phyloP scores from a whole-genome alignment of 1,139 yeast species.

The Geotrichum europaeum region DNA sequence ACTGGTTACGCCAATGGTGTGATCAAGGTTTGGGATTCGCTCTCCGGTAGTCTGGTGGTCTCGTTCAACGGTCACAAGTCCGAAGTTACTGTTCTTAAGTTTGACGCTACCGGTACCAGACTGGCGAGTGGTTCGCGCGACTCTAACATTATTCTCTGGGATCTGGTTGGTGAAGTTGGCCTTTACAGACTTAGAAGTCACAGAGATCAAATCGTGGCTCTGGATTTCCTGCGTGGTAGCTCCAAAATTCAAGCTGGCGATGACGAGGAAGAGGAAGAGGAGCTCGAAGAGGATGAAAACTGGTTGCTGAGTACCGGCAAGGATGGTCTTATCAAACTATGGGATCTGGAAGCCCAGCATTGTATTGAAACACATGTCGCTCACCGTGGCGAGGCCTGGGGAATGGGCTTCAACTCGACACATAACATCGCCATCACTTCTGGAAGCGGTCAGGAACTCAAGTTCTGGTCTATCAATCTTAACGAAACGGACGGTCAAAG shows the following conservation, averaged over 20 bases:
- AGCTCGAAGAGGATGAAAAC: constrained; percentile 37
- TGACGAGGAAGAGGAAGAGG: constrained; percentile 11
- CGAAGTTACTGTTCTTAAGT: constrained; percentile 58
- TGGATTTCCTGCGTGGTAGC: constrained; percentile 40
- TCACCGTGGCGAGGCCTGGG: constrained; percentile 91
- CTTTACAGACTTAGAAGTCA: constrained; percentile 82
- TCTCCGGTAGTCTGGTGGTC: constrained; percentile 69
- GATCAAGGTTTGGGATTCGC: constrained; percentile 86
- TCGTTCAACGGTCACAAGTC: constrained; percentile 85
- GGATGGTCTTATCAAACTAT: constrained; percentile 83
- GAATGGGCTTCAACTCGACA: constrained; percentile 42
- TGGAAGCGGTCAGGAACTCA: constrained; percentile 76
- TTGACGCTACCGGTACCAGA: constrained; percentile 78
- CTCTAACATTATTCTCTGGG: constrained; percentile 85
- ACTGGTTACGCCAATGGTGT: constrained; percentile 88
- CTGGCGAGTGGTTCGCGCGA: constrained; percentile 84
- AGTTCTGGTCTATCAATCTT: constrained; percentile 70
- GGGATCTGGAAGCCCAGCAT: constrained; percentile 88
- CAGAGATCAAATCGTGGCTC: constrained; percentile 79
- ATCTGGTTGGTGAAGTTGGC: constrained; percentile 87
- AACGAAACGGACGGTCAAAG: constrained; percentile 47
- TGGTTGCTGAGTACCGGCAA: constrained; percentile 74
- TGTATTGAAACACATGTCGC: constrained; percentile 94
- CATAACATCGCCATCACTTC: constrained; percentile 48
- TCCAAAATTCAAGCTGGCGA: constrained; percentile 2